phyloP scores from a whole-genome alignment of 805 yeast genomes.

The Cyberlindnera subsufficiens region DNA sequence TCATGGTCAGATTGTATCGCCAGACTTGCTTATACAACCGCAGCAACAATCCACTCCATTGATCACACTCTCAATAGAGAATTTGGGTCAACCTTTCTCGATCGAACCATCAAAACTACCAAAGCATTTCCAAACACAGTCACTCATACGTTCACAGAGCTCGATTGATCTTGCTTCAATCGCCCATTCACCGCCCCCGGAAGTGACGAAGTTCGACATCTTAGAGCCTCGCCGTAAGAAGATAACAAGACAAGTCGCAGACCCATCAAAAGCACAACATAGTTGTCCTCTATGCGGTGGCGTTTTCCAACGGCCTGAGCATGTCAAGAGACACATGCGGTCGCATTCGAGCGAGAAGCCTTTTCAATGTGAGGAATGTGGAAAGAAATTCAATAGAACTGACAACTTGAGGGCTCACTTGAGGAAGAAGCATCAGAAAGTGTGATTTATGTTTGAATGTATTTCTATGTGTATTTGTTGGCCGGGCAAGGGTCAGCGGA shows the following conservation, averaged over 20 bases:
- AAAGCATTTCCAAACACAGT: not conserved
- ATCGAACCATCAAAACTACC: not conserved
- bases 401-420: slow-evolving; percentile 79
- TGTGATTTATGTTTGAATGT: not conserved
- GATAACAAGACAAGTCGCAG: slow-evolving; percentile 13
- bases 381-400: slow-evolving; percentile 60
- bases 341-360: slow-evolving; percentile 81
- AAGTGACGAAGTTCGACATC: slow-evolving; percentile 9
- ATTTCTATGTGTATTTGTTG: not conserved
- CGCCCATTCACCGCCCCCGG: slow-evolving; percentile 8
- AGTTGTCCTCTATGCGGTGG: slow-evolving; percentile 60
- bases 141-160: slow-evolving; percentile 9
- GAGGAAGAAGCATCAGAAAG: slow-evolving; percentile 46
- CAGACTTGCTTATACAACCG: slow-evolving; percentile 17
- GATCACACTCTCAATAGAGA: not conserved
- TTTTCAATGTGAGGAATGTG: slow-evolving; percentile 58
- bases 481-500: too few relatives aligned
- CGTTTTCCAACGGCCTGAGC: slow-evolving; percentile 63
- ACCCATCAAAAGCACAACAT: slow-evolving; percentile 44
- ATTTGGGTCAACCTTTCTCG: not conserved
- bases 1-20: slow-evolving; percentile 15
- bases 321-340: slow-evolving; percentile 68
- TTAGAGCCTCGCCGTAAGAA: slow-evolving; percentile 32
- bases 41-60: not conserved
- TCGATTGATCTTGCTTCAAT: slow-evolving; percentile 11